phyloP scores from a whole-genome alignment of 2,329 filamentous ascomycete species.

The Thielaviopsis punctulata region DNA sequence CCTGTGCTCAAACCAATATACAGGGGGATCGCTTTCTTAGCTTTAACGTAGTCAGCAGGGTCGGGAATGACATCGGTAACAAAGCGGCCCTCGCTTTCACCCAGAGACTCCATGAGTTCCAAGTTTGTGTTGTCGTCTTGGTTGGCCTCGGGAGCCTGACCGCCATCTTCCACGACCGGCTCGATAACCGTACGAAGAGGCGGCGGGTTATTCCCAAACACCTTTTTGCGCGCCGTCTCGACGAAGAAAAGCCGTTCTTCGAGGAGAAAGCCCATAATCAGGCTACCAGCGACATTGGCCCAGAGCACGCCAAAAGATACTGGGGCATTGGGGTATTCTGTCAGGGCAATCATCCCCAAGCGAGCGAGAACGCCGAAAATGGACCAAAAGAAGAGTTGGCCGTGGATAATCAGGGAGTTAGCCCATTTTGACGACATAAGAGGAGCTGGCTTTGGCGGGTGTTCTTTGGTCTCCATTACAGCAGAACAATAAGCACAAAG shows the following conservation, averaged over 20 bases:
- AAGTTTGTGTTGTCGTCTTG: background rate
- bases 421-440: background rate
- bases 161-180: background rate
- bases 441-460: background rate
- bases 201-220: background rate
- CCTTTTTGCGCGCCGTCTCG: constrained; percentile 2
- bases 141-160: background rate
- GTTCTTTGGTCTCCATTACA: background rate
- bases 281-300: constrained; percentile 70
- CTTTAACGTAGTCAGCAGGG: constrained; percentile 26
- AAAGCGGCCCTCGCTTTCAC: constrained; percentile 6
- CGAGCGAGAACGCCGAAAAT: constrained; percentile 71
- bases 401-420: constrained; percentile 48
- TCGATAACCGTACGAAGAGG: background rate
- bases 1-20: constrained; percentile 77
- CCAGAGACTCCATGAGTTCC: constrained; percentile 1
- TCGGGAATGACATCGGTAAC: background rate
- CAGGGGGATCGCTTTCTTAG: constrained; percentile 74
- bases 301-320: constrained; percentile 61
- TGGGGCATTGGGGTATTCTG: constrained; percentile 61
- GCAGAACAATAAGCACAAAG: too few species aligned
- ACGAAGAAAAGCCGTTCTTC: constrained; percentile 66
- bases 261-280: constrained; percentile 70
- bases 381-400: constrained; percentile 73
- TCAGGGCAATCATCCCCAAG: constrained; percentile 62